Conservation (phyloP, 2,329 filamentous ascomycete species). For the Claviceps sp. region DNA sequence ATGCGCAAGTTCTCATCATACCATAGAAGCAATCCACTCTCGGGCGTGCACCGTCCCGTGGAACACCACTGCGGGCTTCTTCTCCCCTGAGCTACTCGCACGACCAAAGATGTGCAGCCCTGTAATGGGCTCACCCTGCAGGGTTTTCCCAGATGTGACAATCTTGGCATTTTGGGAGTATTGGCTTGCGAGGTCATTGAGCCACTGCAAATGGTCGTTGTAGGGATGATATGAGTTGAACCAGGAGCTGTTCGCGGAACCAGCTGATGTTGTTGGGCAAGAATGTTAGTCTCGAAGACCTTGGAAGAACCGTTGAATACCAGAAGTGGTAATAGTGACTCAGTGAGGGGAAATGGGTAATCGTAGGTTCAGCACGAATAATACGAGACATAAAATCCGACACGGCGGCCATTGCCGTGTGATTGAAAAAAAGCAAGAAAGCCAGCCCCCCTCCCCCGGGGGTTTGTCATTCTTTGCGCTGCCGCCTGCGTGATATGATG, state of each 20-base stretch:
- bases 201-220: conserved; percentile 33
- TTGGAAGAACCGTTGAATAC: too few relatives aligned
- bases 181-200: conserved; percentile 28
- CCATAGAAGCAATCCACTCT: conserved; percentile 46
- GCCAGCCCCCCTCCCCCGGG: too few relatives aligned
- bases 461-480: not conserved
- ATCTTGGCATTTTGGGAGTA: conserved; percentile 33
- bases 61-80: conserved; percentile 39
- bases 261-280: conserved; percentile 5
- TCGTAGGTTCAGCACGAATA: not conserved
- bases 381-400: not conserved
- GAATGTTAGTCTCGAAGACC: too few relatives aligned
- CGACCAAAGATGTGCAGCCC: conserved; percentile 45
- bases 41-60: conserved; percentile 46
- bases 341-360: too few relatives aligned
- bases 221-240: conserved; percentile 42
- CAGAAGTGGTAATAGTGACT: too few relatives aligned
- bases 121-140: conserved; percentile 40
- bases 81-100: conserved; percentile 18
- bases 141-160: conserved; percentile 32
- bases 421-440: not conserved
- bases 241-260: conserved; percentile 24
- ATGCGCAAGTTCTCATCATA: conserved; percentile 9
- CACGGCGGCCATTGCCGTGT: too few relatives aligned
- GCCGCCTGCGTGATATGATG: not conserved